Evolutionary conservation across 1,284 basidiomycete genomes (phyloP), one percentile per base, ranked within the genome.

Genomic region (Naganishia sp.): DNA sequence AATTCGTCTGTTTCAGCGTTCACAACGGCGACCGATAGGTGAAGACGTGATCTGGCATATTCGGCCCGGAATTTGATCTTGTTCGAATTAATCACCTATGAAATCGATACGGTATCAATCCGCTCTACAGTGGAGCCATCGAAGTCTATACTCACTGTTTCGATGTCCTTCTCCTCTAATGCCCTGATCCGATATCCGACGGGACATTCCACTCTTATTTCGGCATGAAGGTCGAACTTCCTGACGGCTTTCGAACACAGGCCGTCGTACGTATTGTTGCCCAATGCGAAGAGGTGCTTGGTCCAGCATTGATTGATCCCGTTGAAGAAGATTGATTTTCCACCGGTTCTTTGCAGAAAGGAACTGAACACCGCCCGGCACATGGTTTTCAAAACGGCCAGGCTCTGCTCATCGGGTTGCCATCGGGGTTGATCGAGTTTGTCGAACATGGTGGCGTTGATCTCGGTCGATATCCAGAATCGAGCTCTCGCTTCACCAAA

Each of bases 301-400:
- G 59, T 61, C 59, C 59, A 61, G 21, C 59, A 50, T n/a, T 61
- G 59, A 52, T 61, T 50, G 21, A 39, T 61, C 1, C 59, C 59
- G 36, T 61, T 52, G 48, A 61, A 61, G 48, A 61, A 61, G 48
- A 61, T 61, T 33, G 59, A 48, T n/a, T 46, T 48, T 28, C n/a
- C 10, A 2, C 18, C 15, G 15, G 25, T 36, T 23, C 15, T 39
- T 25, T 44, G 59, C 13, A 61, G 36, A 28, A 52, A 61, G 21
- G 59, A 46, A 9, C 15, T 36, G 48, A 61, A 61, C 9, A 61
- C 50, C 3, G 59, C 43, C 36, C 28, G 31, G 36, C 48, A 61
- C 59, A 61, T 52, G n/a, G 59, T 52, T 1, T 50, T 23, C 28
- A 61, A 10, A 36, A 61, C 21, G n/a, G 21, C 48, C 6, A 50